Percentiles rank a stretch among this genome's conserved stretches.
phyloP scores from a whole-genome alignment of 2,329 filamentous ascomycete species.

The Biscogniauxia mediterranea region DNA sequence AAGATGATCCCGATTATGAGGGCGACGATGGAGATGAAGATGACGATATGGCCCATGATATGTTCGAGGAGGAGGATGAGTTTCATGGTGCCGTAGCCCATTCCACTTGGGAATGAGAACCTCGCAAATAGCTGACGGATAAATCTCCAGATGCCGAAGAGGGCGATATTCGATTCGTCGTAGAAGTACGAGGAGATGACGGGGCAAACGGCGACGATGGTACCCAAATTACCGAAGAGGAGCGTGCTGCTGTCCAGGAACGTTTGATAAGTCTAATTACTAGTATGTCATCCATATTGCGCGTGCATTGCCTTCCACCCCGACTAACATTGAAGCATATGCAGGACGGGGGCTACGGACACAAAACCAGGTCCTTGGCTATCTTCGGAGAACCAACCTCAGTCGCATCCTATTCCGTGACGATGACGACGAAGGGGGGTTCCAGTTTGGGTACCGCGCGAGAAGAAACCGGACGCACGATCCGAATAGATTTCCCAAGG shows the following conservation, averaged over 20 bases:
- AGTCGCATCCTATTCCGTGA: conserved; percentile 37
- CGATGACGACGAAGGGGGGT: conserved; percentile 26
- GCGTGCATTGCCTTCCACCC: conserved; percentile 23
- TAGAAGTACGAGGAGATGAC: conserved; percentile 33
- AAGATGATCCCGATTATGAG: conserved; percentile 25
- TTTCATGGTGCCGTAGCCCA: conserved; percentile 27
- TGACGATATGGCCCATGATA: conserved; percentile 23
- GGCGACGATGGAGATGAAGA: conserved; percentile 27
- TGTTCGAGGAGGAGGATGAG: conserved; percentile 30
- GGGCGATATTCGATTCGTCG: conserved; percentile 27
- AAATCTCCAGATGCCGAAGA: conserved; percentile 27
- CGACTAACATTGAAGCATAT: conserved; percentile 29
- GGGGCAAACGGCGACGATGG: conserved; percentile 25
- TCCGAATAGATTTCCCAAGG: conserved; percentile 69
- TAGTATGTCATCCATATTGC: conserved; percentile 28
- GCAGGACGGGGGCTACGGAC: conserved; percentile 26
- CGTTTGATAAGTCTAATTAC: conserved; percentile 30
- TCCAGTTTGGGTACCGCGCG: conserved; percentile 42
- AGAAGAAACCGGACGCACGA: conserved; percentile 45
- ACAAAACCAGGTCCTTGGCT: conserved; percentile 40
- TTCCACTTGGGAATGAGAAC: conserved; percentile 1
- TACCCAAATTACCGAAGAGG: conserved; percentile 16
- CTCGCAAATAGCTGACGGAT: conserved; percentile 12
- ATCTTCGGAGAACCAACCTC: conserved; percentile 40
- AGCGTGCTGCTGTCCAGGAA: conserved; percentile 17